Conservation (phyloP, 202 grass and related monocot species). For the Digitaria exilis region DNA sequence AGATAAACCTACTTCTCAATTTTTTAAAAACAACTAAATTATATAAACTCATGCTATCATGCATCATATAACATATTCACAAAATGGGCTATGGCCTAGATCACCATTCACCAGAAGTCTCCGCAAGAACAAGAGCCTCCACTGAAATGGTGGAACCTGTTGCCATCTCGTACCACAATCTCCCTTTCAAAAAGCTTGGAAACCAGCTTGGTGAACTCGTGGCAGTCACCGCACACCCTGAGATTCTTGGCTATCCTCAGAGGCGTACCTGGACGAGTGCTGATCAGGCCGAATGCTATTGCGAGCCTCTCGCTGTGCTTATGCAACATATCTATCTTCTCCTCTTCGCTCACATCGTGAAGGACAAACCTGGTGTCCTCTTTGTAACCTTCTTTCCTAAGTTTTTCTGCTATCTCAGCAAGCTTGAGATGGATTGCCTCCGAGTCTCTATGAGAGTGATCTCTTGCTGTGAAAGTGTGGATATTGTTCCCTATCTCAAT, state of each 20-base stretch:
- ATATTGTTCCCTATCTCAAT: constrained; percentile 61
- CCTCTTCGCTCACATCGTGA: constrained; percentile 69
- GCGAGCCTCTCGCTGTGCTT: constrained; percentile 75
- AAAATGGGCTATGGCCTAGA: too few relatives aligned
- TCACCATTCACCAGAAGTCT: constrained; percentile 73
- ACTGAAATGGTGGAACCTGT: constrained; percentile 89
- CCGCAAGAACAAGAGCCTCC: constrained; percentile 70
- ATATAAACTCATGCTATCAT: too few relatives aligned
- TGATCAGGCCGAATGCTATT: constrained; percentile 64
- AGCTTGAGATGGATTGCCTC: constrained; percentile 64
- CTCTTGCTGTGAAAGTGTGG: constrained; percentile 61
- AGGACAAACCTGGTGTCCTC: constrained; percentile 69
- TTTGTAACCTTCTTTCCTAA: constrained; percentile 51
- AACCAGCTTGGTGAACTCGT: constrained; percentile 72
- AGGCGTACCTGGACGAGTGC: constrained; percentile 38
- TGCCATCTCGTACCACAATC: constrained; percentile 69
- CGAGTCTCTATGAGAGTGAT: constrained; percentile 51
- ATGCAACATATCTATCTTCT: constrained; percentile 60
- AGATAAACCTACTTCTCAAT: neutral
- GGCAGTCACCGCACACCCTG: constrained; percentile 73
- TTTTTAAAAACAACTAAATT: too few relatives aligned
- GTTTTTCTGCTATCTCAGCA: constrained; percentile 49
- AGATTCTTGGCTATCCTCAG: constrained; percentile 72
- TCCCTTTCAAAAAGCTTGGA: constrained; percentile 55
- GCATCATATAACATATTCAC: too few relatives aligned